Evolutionary conservation across 768 basidiomycete genomes (phyloP).

Genomic region (Psilocybe cubensis): DNA sequence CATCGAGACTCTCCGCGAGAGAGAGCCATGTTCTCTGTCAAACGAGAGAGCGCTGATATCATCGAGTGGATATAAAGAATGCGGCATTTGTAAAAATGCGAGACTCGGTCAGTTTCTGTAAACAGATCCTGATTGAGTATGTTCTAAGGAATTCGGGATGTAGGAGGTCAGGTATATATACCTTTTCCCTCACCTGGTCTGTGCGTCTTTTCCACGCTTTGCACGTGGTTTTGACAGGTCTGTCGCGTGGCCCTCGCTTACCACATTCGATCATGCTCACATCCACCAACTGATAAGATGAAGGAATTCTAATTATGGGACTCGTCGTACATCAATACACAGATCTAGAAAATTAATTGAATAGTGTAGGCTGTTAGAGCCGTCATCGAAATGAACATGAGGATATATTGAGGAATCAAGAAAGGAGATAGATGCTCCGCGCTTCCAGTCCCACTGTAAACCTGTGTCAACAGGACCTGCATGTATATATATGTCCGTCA

Average conservation of each 20-base stretch:
- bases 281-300: background rate
- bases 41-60: constrained; percentile 67
- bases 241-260: background rate
- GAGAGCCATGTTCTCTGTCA: constrained; percentile 63
- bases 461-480: constrained; percentile 66
- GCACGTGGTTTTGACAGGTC: constrained; percentile 14
- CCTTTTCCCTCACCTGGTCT: constrained; percentile 24
- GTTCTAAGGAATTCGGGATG: constrained; percentile 52
- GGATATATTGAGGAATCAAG: constrained; percentile 62
- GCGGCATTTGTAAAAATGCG: constrained; percentile 80
- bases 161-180: constrained; percentile 28
- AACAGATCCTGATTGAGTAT: constrained; percentile 85
- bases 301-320: background rate
- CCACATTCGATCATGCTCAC: background rate
- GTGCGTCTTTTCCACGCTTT: constrained; percentile 26
- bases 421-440: constrained; percentile 66
- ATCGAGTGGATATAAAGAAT: constrained; percentile 75
- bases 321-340: background rate
- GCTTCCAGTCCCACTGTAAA: constrained; percentile 66
- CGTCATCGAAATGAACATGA: constrained; percentile 57
- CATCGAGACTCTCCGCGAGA: constrained; percentile 52
- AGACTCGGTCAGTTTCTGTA: constrained; percentile 83
- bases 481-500: background rate
- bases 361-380: constrained; percentile 50
- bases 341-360: constrained; percentile 41